phyloP scores from a whole-genome alignment of 768 basidiomycete species.

The Lactifluus echinatus region DNA sequence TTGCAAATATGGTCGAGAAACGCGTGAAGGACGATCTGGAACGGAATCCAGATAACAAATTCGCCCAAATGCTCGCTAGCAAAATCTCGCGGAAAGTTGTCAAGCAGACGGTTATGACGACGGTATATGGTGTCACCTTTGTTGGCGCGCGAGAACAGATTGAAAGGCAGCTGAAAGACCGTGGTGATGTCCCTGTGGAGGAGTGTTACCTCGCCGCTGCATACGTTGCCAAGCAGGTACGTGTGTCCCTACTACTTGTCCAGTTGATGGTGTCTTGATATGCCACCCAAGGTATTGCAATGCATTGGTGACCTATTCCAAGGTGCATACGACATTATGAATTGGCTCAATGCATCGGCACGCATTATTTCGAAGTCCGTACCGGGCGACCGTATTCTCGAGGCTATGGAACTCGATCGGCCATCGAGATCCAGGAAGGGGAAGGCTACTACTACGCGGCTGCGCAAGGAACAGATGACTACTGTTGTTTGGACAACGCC shows the following conservation, averaged over 20 bases:
- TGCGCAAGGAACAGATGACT: constrained; percentile 89
- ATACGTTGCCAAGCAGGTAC: constrained; percentile 73
- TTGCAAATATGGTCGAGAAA: constrained; percentile 78
- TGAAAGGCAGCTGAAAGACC: constrained; percentile 74
- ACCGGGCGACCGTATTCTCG: constrained; percentile 55
- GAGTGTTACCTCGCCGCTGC: constrained; percentile 64
- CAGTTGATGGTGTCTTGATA: neutral
- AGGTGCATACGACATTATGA: constrained; percentile 88
- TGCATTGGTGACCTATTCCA: constrained; percentile 90
- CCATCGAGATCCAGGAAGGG: constrained; percentile 1
- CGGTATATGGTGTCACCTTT: constrained; percentile 96
- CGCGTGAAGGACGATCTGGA: constrained; percentile 47
- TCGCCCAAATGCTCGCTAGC: constrained; percentile 57
- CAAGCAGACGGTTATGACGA: constrained; percentile 99
- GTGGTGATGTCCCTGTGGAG: constrained; percentile 62
- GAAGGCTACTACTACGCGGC: constrained; percentile 27
- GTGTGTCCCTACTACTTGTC: neutral
- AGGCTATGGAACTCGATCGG: constrained; percentile 31
- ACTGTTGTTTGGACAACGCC: constrained; percentile 95
- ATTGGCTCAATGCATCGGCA: constrained; percentile 80
- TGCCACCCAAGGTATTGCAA: constrained; percentile 42
- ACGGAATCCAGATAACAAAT: constrained; percentile 30
- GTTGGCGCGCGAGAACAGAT: constrained; percentile 94
- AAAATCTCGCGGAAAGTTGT: constrained; percentile 90
- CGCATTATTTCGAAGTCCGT: constrained; percentile 82